A percentile compares a stretch with the other conserved stretches of the same genome.
These are phyloP conservation scores for Phytophthora sp. DNA, from an alignment of 352 stramenopile genomes.

Conservation along the genomic window DNA sequence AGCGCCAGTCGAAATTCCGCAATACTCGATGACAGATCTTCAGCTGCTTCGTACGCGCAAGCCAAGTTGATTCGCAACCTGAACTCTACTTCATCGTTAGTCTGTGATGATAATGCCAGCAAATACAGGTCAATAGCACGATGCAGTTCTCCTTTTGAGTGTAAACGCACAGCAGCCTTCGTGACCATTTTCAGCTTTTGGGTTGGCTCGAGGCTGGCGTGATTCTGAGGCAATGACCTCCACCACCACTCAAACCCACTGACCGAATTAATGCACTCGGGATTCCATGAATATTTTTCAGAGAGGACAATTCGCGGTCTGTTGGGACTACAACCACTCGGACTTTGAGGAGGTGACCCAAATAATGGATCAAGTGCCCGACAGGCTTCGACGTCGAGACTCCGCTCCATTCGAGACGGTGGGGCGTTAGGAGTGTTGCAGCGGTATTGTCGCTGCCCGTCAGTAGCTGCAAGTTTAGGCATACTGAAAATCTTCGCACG, in stretches of 20 bases:
- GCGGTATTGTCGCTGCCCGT: conserved; percentile 50
- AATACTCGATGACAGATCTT: conserved; percentile 45
- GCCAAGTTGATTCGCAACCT: conserved; percentile 73
- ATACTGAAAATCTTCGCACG: conserved; percentile 69
- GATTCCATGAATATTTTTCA: conserved; percentile 76
- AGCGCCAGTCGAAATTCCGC: conserved; percentile 55
- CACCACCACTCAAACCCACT: conserved; percentile 87
- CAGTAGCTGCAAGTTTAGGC: conserved; percentile 60
- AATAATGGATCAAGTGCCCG: conserved; percentile 37
- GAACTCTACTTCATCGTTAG: conserved; percentile 65
- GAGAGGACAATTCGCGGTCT: conserved; percentile 52
- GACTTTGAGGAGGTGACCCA: conserved; percentile 44
- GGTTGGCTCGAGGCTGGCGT: conserved; percentile 62
- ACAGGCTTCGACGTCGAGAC: background rate
- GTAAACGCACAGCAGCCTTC: conserved; percentile 70
- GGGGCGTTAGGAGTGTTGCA: conserved; percentile 61
- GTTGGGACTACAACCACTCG: conserved; percentile 21
- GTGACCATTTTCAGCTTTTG: conserved; percentile 86
- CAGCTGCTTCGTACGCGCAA: conserved; percentile 58
- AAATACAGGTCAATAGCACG: conserved; percentile 76
- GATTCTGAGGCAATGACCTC: conserved; percentile 69
- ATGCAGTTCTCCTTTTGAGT: conserved; percentile 66
- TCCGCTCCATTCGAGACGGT: conserved; percentile 23
- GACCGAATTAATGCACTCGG: conserved; percentile 77
- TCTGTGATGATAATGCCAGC: conserved; percentile 59